These are phyloP conservation scores for Jaltomata sinuosa DNA, from an alignment of 257 asterid species.

Conservation along the genomic window DNA sequence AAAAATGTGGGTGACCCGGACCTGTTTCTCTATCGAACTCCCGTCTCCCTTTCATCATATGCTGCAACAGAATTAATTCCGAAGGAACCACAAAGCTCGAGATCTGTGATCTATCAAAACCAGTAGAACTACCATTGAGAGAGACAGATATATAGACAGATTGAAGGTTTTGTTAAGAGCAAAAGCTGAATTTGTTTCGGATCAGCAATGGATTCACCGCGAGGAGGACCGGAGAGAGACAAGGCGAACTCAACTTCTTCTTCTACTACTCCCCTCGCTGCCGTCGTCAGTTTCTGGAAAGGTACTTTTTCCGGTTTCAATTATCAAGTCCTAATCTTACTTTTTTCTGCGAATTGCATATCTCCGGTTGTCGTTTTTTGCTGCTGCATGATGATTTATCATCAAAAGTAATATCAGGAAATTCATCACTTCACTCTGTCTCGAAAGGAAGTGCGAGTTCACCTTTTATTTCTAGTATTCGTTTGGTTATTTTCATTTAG, in stretches of 20 bases:
- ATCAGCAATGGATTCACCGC: neutral
- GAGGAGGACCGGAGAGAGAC: conserved; percentile 78
- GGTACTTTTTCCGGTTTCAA: conserved; percentile 25
- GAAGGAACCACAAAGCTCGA: neutral
- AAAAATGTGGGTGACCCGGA: neutral
- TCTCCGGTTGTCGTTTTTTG: neutral
- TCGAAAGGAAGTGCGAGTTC: neutral
- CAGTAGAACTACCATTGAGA: neutral
- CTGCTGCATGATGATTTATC: neutral
- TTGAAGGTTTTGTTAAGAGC: neutral
- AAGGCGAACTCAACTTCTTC: conserved; percentile 53
- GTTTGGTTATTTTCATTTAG: neutral
- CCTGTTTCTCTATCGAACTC: neutral
- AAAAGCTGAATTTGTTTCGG: neutral
- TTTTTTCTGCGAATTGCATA: neutral
- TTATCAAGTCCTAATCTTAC: neutral
- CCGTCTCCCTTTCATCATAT: neutral
- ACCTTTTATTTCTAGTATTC: neutral
- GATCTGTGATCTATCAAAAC: neutral
- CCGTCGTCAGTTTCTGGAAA: conserved; percentile 89
- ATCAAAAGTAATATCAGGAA: neutral
- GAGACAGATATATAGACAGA: neutral
- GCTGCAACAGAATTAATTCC: neutral
- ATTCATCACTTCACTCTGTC: neutral
- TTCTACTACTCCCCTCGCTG: conserved; percentile 56